A percentile compares a stretch with the other conserved stretches of the same genome.
These are phyloP conservation scores for Aspergillus candidus DNA, from an alignment of 2,329 filamentous ascomycete genomes.

Conservation along the genomic window DNA sequence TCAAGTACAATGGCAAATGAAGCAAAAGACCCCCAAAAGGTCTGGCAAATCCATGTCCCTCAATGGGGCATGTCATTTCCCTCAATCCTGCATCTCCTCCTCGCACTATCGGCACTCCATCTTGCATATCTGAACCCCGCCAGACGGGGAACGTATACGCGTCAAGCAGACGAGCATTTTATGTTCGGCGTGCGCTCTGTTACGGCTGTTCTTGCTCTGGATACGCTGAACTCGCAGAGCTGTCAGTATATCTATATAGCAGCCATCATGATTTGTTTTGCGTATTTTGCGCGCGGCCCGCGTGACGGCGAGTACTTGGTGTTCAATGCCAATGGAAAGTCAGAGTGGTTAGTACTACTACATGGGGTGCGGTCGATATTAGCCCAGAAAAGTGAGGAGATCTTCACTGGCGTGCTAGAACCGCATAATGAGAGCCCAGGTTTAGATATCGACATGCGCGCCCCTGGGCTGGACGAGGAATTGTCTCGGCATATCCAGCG, in stretches of 20 bases:
- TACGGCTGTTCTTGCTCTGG: conserved; percentile 20
- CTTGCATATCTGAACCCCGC: conserved; percentile 17
- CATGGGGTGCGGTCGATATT: conserved; percentile 25
- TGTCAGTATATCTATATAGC: conserved; percentile 31
- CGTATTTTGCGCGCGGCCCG: conserved; percentile 30
- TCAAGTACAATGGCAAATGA: conserved; percentile 21
- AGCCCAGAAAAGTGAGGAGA: conserved; percentile 8
- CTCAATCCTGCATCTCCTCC: conserved; percentile 28
- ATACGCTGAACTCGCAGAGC: conserved; percentile 17
- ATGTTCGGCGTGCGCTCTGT: conserved; percentile 31
- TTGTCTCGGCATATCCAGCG: conserved; percentile 11
- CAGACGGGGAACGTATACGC: conserved; percentile 15
- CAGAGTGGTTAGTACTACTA: conserved; percentile 30
- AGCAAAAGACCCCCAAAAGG: conserved; percentile 12
- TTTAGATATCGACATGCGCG: conserved; percentile 1
- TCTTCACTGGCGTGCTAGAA: conserved; percentile 23
- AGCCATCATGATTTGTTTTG: conserved; percentile 26
- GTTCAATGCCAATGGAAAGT: conserved; percentile 23
- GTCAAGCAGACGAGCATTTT: conserved; percentile 29
- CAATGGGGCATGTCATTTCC: conserved; percentile 26
- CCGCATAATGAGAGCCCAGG: conserved; percentile 1
- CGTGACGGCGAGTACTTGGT: conserved; percentile 27
- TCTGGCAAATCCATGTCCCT: conserved; percentile 28
- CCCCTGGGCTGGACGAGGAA: conserved; percentile 11
- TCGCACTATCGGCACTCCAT: conserved; percentile 28